phyloP scores from a whole-genome alignment of 768 basidiomycete genomes.

The Boletellus emodensis region DNA sequence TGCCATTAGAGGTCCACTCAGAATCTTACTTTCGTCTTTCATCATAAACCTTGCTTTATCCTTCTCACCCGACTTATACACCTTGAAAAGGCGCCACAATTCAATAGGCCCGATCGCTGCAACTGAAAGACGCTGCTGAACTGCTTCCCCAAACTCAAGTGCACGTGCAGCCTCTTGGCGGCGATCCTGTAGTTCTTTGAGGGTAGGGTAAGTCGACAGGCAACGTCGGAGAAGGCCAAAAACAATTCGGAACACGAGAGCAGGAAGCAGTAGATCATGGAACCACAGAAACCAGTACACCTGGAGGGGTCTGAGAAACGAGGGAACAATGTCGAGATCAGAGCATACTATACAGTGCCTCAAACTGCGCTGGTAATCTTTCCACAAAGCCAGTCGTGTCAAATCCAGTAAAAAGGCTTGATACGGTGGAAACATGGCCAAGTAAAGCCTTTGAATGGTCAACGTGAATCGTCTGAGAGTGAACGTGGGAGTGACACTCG shows the following conservation, averaged over 20 bases:
- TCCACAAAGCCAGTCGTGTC: slow-evolving; percentile 51
- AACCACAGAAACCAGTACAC: slow-evolving; percentile 65
- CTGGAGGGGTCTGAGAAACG: slow-evolving; percentile 30
- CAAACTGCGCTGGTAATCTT: slow-evolving; percentile 43
- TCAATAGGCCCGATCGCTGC: slow-evolving; percentile 50
- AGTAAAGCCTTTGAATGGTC: slow-evolving; percentile 51
- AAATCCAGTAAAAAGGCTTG: slow-evolving; percentile 39
- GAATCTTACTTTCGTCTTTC: slow-evolving; percentile 5
- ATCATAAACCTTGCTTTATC: slow-evolving; percentile 28
- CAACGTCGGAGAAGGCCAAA: slow-evolving; percentile 47
- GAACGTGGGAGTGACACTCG: slow-evolving; percentile 43
- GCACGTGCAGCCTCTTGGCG: slow-evolving; percentile 48
- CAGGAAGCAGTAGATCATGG: slow-evolving; percentile 51
- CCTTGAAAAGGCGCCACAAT: slow-evolving; percentile 47
- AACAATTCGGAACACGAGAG: slow-evolving; percentile 44
- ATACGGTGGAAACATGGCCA: slow-evolving; percentile 50
- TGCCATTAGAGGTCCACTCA: neutral
- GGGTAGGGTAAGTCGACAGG: slow-evolving; percentile 51
- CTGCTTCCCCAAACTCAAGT: slow-evolving; percentile 46
- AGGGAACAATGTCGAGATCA: neutral
- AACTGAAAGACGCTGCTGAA: slow-evolving; percentile 44
- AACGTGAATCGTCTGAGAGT: slow-evolving; percentile 51
- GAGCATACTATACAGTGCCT: slow-evolving; percentile 49
- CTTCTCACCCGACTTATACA: slow-evolving; percentile 38
- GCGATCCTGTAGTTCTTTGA: slow-evolving; percentile 50